phyloP scores from a whole-genome alignment of 805 yeast genomes.

The Spathaspora hagerdaliae region DNA sequence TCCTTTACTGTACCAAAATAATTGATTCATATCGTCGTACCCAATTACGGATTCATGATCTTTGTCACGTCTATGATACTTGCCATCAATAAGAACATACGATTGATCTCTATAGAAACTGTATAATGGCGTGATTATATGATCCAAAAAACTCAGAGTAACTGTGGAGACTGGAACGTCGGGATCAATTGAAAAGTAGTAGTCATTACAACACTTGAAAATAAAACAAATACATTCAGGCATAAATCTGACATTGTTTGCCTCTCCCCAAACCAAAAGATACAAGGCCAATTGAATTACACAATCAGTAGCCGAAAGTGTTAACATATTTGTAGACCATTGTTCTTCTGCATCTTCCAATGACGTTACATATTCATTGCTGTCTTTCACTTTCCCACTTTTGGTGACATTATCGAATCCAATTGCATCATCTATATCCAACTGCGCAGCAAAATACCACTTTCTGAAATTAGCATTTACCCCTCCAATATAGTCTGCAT shows the following conservation, averaged over 20 bases:
- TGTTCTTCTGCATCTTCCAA: slow-evolving; percentile 43
- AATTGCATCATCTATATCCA: slow-evolving; percentile 54
- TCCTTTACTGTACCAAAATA: slow-evolving; percentile 79
- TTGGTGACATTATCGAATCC: slow-evolving; percentile 28
- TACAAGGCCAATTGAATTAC: slow-evolving; percentile 65
- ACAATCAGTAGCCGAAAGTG: slow-evolving; percentile 49
- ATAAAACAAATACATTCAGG: slow-evolving; percentile 87
- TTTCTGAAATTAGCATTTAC: slow-evolving; percentile 61
- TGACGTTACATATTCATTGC: slow-evolving; percentile 12
- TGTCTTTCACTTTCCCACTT: slow-evolving; percentile 19
- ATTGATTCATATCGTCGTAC: slow-evolving; percentile 85
- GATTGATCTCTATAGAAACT: slow-evolving; percentile 53
- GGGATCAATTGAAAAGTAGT: slow-evolving; percentile 46
- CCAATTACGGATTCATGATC: slow-evolving; percentile 75
- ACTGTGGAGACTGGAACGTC: slow-evolving; percentile 24
- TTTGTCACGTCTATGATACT: slow-evolving; percentile 45
- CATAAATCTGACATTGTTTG: slow-evolving; percentile 79
- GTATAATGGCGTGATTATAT: slow-evolving; percentile 72
- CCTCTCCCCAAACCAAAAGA: slow-evolving; percentile 85
- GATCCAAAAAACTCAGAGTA: slow-evolving; percentile 52
- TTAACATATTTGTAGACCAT: slow-evolving; percentile 51
- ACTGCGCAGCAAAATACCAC: slow-evolving; percentile 74
- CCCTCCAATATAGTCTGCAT: slow-evolving; percentile 77
- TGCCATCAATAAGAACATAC: slow-evolving; percentile 42
- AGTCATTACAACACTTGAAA: slow-evolving; percentile 75